These are phyloP conservation scores for Psilocybe azurescens DNA, from an alignment of 768 basidiomycete species.

Conservation along the genomic window DNA sequence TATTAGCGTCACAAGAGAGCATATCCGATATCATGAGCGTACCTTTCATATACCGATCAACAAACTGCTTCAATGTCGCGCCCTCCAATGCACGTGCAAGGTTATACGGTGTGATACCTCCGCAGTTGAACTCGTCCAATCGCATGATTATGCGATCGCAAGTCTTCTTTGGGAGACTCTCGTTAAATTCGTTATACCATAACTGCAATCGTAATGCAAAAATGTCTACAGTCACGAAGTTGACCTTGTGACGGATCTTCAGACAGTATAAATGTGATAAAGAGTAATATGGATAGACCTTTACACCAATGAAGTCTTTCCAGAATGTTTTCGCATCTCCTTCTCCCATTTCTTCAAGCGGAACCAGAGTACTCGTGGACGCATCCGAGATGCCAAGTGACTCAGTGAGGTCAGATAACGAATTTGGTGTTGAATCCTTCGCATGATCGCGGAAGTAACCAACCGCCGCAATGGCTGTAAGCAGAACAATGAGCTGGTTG, in stretches of 20 bases:
- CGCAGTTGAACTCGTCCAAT: constrained; percentile 23
- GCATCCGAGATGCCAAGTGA: neutral
- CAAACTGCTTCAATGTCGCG: constrained; percentile 16
- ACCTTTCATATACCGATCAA: constrained; percentile 15
- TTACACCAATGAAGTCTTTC: constrained; percentile 9
- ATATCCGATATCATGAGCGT: neutral
- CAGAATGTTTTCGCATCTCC: constrained; percentile 1
- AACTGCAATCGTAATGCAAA: neutral
- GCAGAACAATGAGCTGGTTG: constrained; percentile 9
- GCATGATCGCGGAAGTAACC: constrained; percentile 10
- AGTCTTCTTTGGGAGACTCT: neutral
- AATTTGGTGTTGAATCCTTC: neutral
- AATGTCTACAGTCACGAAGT: neutral
- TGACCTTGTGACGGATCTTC: neutral
- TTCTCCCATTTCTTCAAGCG: neutral
- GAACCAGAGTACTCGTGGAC: neutral
- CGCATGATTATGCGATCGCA: constrained; percentile 13
- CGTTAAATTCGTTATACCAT: constrained; percentile 5
- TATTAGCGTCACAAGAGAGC: too few species aligned
- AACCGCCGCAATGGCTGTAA: constrained; percentile 5
- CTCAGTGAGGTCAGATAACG: neutral
- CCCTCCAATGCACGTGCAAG: constrained; percentile 22
- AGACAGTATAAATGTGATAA: neutral
- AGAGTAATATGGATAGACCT: constrained; percentile 5
- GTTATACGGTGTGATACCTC: constrained; percentile 26